Base-by-base conservation (phyloP, 371 early-diverging fungal genomes). In the Lichtheimia hyalospora region DNA sequence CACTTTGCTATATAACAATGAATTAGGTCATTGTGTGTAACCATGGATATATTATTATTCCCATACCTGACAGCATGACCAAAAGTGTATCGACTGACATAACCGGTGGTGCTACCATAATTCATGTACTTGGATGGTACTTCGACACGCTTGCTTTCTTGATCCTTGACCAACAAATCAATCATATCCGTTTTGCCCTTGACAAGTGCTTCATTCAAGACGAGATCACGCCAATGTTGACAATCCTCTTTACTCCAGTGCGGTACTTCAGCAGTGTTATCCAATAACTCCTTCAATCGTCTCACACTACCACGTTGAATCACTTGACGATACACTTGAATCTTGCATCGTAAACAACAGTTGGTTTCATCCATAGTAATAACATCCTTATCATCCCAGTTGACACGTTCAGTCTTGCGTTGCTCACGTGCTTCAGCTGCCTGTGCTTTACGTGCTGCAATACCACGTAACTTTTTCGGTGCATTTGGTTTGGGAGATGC, bases 91-190 rank as follows among this genome's bases (percentile, higher is more conserved):
- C 63, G 69, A 58, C 73, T 70, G 40, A 71, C 67, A 61, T 62
- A 70, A 0, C 84, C 84, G 13, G 83, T 83, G 20, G 66, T 61
- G 2, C 59, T 56, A 3, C 52, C 65, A 52, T 74, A 64, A 1
- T 12, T 5, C 2, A 23, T 48, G 24, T 70, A 70, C 14, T 68
- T 61, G 3, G 20, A 13, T 8, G 74, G 79, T 5, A 69, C 64
- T 10, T 23, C 34, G 25, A 52, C 66, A 51, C 54, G 68, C 34
- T 27, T 41, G 10, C 42, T 41, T 18, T 62, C 43, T 15, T 60
- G 52, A 27, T 44, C 34, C 24, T 63, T 28, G 4, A 54, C 57
- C 23, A 67, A 23, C 7, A 68, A 48, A 4, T 61, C 55, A 5
- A 69, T 54, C 39, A 71, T 61, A 34, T 69, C 64, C 8, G 39